Base-by-base conservation (phyloP, 805 yeast species). In the Candida silvatica region DNA sequence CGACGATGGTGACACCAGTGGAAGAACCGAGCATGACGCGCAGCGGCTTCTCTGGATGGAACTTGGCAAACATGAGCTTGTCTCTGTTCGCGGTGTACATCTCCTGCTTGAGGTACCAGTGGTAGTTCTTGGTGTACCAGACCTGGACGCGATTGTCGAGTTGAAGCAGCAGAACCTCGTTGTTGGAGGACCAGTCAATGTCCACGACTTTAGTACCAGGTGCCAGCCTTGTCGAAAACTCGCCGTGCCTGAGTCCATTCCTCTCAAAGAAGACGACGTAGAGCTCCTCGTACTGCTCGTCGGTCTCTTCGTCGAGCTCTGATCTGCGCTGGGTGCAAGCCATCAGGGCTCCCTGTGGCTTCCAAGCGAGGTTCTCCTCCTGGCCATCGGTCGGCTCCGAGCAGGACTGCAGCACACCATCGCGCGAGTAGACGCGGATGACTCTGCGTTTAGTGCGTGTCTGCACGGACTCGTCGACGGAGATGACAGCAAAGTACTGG, bases 41-140 rank as follows among this genome's bases (percentile, higher is more conserved):
- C 27, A 79, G 67, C 2, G 94, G 86, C 52, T 84, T 82, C 52
- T 88, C 97, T 1, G 94, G 90, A 52, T 90, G 97, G 77, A 95
- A 92, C 50, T 69, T 73, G 33, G 72, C 61, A 48, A 68, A 77
- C 4, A 44, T 15, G 17, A 71, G 57, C 25, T 56, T 50, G 25
- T 54, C 58, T 17, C 14, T 30, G 8, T n/a, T 17, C 22, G 48
- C 43, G 7, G 64, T 54, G 37, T 47, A 46, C 2, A 88, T 58
- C 49, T 82, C 94, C 56, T 83, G 94, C 51, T 92, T 92, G 46
- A 88, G 66, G 57, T 83, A 87, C 98, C 98, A 92, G 52, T 88
- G 94, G 58, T 88, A 92, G 57, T 92, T 92, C 52, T 84, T 87
- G 3, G 83, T 67, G 1, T 94, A 78, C 97, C 97, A 92, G 17